Percentiles rank a stretch among this genome's conserved stretches.
Evolutionary conservation across 2,329 filamentous ascomycete genomes (phyloP).

Genomic region (Talaromyces albobiverticillius): DNA sequence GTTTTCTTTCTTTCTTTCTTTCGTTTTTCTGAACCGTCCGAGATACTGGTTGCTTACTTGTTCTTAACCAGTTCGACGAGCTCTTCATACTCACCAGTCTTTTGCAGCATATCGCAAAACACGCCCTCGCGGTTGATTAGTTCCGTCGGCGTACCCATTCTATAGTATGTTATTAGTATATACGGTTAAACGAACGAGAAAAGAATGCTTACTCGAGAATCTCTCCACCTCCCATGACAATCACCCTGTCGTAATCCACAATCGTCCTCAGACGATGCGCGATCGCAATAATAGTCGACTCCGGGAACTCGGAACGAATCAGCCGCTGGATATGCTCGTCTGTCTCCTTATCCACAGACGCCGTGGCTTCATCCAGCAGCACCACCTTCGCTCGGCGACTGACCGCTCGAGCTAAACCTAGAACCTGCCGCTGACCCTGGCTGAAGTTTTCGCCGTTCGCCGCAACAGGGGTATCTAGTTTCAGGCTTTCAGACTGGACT

Average conservation of each 20-base stretch:
- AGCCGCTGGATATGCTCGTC: conserved; percentile 59
- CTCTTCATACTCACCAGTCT: conserved; percentile 27
- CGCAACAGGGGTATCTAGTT: conserved; percentile 53
- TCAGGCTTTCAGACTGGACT: conserved; percentile 26
- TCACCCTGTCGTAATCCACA: conserved; percentile 58
- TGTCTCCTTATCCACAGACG: conserved; percentile 60
- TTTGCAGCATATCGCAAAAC: conserved; percentile 26
- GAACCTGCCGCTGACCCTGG: conserved; percentile 62
- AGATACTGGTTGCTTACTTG: not conserved
- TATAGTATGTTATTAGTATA: conserved; percentile 11
- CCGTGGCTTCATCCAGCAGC: conserved; percentile 64
- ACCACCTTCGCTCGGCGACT: conserved; percentile 57
- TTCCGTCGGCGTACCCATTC: conserved; percentile 22
- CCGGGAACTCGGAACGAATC: conserved; percentile 50
- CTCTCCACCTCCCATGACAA: conserved; percentile 55
- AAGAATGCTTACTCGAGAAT: conserved; percentile 49
- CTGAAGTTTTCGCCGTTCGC: conserved; percentile 46
- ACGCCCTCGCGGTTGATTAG: conserved; percentile 20
- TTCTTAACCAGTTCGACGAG: conserved; percentile 20
- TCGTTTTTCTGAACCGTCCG: not conserved
- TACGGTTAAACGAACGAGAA: not conserved
- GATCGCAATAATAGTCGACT: conserved; percentile 62
- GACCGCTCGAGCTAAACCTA: conserved; percentile 60
- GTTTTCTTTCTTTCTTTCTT: too few relatives aligned
- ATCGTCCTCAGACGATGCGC: conserved; percentile 65